A percentile compares a stretch with the other conserved stretches of the same genome.
Conservation (phyloP, 2,329 filamentous ascomycete genomes). For the Epichloe scottii region DNA sequence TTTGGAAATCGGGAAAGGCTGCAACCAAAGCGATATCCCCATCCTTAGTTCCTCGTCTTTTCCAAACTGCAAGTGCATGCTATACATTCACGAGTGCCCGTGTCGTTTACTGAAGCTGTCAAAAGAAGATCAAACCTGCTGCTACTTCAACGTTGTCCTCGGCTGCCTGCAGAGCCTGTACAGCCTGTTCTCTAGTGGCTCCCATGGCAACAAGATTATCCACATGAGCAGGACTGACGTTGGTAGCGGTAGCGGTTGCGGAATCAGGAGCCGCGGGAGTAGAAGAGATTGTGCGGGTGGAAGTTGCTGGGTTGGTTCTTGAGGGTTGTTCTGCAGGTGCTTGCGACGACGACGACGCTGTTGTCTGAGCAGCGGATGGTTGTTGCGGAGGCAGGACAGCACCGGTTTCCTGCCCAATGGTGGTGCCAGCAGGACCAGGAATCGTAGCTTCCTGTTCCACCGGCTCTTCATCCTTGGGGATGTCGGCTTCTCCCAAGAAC, state of each 20-base stretch:
- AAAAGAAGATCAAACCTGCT: constrained; percentile 11
- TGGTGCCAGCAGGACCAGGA: constrained; percentile 74
- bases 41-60: not conserved
- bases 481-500: constrained; percentile 86
- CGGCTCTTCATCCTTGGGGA: constrained; percentile 73
- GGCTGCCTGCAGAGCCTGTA: constrained; percentile 70
- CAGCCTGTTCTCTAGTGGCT: constrained; percentile 61
- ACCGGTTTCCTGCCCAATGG: constrained; percentile 73
- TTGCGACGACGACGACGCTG: constrained; percentile 2
- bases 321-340: constrained; percentile 12
- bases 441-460: constrained; percentile 71
- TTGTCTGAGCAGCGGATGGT: constrained; percentile 10
- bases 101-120: not conserved
- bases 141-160: constrained; percentile 69
- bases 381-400: constrained; percentile 40
- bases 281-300: constrained; percentile 10
- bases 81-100: not conserved
- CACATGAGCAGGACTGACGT: constrained; percentile 52
- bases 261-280: constrained; percentile 14
- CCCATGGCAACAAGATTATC: constrained; percentile 67
- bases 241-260: constrained; percentile 6
- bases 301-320: constrained; percentile 8
- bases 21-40: not conserved
- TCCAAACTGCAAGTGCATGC: not conserved
- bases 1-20: not conserved